Evolutionary conservation across 1,139 yeast genomes (phyloP), one percentile per base, ranked within the genome.

Genomic region (Arxiozyma telluris): DNA sequence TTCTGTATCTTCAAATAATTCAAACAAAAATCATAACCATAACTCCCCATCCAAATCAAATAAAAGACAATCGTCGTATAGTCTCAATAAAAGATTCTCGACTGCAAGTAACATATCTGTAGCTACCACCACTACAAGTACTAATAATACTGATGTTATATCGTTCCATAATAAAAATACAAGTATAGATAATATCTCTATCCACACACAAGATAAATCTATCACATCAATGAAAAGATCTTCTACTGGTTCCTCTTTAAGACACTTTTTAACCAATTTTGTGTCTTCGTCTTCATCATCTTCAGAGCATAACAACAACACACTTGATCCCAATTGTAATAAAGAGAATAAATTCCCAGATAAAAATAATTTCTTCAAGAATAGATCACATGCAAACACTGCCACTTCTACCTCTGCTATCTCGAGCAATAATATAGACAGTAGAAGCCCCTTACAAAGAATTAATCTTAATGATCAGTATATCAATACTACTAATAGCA

Each of bases 201-300:
- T 34, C 43, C 38, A 45, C 27, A 27, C 48, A 34, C 39, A 34
- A 20, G 43, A 39, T 23, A 39, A 47, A 41, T 42, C 49, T 17
- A 46, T 7, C 5, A 20, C 39, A 1, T 59, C 67, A 8, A 50
- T 61, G 54, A 64, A 62, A 43, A 57, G 69, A 46, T 64, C 67
- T 1, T 64, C 68, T 2, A 67, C 69, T 1, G 65, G 69, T 30
- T 61, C 67, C 3, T 66, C 68, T 4, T 55, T 64, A 51, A 64
- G 66, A 49, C 67, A 64, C 44, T 50, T 67, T 51, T 59, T 66
- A 21, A 64, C 61, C 48, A 63, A 62, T 42, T 64, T 65, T 46
- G 62, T 57, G 8, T 15, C 39, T 34, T 34, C 39, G 3, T 34
- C 39, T 15, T 34, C 49, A 8, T 41, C 49, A 38, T 34, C 30